Conservation (phyloP, 139 green algal species). For the Diplosphaera chodatii region DNA sequence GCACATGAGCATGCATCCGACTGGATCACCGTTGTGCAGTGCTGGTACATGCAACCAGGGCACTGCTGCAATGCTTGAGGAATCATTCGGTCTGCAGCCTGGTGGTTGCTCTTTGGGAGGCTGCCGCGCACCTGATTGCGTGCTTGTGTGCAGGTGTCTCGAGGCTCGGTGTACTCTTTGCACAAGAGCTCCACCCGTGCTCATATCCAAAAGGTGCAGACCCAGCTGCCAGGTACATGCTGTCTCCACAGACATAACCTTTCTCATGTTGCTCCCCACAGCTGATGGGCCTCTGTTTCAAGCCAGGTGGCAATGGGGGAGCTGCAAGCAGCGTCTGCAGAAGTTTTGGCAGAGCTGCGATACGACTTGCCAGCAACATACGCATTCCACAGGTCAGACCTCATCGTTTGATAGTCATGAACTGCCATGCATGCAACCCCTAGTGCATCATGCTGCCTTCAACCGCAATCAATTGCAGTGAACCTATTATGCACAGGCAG, state of each 20-base stretch:
- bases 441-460: neutral
- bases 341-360: slow-evolving; percentile 83
- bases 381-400: slow-evolving; percentile 70
- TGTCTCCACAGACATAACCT: too few relatives aligned
- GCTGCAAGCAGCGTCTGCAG: slow-evolving; percentile 49
- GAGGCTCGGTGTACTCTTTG: slow-evolving; percentile 76
- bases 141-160: slow-evolving; percentile 9
- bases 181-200: slow-evolving; percentile 84
- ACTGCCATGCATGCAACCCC: too few relatives aligned
- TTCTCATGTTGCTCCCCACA: too few relatives aligned
- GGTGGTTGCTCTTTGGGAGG: too few relatives aligned
- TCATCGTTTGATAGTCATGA: too few relatives aligned
- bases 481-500: slow-evolving; percentile 47
- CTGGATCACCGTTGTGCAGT: too few relatives aligned
- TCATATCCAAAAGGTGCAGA: slow-evolving; percentile 59
- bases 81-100: too few relatives aligned
- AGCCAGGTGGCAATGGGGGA: slow-evolving; percentile 29
- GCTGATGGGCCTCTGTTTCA: too few relatives aligned
- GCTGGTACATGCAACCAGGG: neutral
- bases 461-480: too few relatives aligned
- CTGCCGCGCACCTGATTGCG: too few relatives aligned
- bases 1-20: too few relatives aligned
- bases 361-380: slow-evolving; percentile 86
- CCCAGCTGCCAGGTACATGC: neutral
- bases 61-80: too few relatives aligned